These are phyloP conservation scores for Breynia disticha DNA, from an alignment of 441 rosid species.

Conservation along the genomic window DNA sequence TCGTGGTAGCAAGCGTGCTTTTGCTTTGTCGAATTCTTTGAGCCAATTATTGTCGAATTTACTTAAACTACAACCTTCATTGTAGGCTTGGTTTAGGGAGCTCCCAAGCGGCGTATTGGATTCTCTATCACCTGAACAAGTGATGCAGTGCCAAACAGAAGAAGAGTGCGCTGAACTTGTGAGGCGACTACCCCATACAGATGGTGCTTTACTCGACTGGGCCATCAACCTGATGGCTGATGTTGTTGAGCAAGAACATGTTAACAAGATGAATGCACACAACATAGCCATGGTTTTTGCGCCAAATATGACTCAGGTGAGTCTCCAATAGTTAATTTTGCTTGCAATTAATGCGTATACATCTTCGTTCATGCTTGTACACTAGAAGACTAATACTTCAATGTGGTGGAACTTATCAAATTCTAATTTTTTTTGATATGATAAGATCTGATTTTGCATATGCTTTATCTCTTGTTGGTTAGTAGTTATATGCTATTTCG, in stretches of 20 bases:
- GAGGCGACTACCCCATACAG: slow-evolving; percentile 56
- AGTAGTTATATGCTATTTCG: too few relatives aligned
- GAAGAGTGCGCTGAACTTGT: slow-evolving; percentile 62
- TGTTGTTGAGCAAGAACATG: slow-evolving; percentile 61
- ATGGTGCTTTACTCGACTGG: slow-evolving; percentile 78
- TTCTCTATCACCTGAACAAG: slow-evolving; percentile 65
- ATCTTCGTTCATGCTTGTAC: not conserved
- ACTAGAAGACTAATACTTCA: not conserved
- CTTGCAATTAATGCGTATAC: not conserved
- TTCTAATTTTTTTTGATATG: not conserved
- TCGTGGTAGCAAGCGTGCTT: not conserved
- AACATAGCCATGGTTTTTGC: slow-evolving; percentile 92
- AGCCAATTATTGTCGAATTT: not conserved
- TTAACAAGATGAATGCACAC: slow-evolving; percentile 82
- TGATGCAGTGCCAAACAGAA: slow-evolving; percentile 73
- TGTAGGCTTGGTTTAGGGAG: slow-evolving; percentile 92
- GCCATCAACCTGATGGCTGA: slow-evolving; percentile 89
- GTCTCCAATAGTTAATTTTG: not conserved
- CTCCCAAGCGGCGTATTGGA: slow-evolving; percentile 76
- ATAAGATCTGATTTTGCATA: not conserved
- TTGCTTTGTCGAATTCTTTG: not conserved
- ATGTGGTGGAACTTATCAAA: not conserved
- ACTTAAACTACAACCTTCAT: slow-evolving; percentile 9
- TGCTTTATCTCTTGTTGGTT: not conserved
- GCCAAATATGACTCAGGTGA: slow-evolving; percentile 88